These are phyloP conservation scores for Zygnema circumcarinatum DNA, from an alignment of 139 green algal species.

Conservation along the genomic window DNA sequence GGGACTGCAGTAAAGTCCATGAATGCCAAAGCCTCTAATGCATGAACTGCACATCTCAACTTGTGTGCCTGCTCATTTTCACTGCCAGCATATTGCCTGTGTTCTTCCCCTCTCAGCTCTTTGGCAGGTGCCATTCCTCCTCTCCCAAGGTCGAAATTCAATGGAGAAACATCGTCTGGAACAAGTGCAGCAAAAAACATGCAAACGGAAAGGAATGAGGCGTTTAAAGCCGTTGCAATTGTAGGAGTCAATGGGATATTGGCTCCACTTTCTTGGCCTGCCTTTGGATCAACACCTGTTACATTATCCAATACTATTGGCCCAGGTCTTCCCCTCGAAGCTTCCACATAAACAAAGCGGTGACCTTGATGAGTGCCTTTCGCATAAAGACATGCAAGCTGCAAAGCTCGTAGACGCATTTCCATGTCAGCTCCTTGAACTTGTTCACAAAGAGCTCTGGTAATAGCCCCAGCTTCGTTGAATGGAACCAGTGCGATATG, in stretches of 20 bases:
- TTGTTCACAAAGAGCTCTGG: conserved; percentile 6
- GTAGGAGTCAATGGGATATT: not conserved
- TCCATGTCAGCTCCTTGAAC: not conserved
- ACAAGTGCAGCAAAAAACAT: not conserved
- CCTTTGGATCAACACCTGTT: not conserved
- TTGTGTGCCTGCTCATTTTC: not conserved
- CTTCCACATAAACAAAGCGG: not conserved
- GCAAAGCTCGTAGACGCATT: not conserved
- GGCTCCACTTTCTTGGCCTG: not conserved
- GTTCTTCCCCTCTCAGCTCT: not conserved
- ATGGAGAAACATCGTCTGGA: not conserved
- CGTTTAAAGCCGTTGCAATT: not conserved
- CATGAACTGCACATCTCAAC: not conserved
- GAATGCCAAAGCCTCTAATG: conserved; percentile 31
- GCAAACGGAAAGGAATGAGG: not conserved
- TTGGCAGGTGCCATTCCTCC: not conserved
- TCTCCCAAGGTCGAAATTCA: not conserved
- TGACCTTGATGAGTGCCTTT: not conserved
- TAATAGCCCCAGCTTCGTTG: not conserved
- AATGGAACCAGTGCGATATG: not conserved
- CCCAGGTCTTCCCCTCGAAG: not conserved
- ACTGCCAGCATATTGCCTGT: not conserved
- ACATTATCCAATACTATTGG: not conserved
- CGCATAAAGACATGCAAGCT: not conserved
- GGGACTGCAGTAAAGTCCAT: conserved; percentile 30